A percentile compares a stretch with the other conserved stretches of the same genome.
Evolutionary conservation across 2,329 filamentous ascomycete species (phyloP).

Genomic region (Alternaria longipes): DNA sequence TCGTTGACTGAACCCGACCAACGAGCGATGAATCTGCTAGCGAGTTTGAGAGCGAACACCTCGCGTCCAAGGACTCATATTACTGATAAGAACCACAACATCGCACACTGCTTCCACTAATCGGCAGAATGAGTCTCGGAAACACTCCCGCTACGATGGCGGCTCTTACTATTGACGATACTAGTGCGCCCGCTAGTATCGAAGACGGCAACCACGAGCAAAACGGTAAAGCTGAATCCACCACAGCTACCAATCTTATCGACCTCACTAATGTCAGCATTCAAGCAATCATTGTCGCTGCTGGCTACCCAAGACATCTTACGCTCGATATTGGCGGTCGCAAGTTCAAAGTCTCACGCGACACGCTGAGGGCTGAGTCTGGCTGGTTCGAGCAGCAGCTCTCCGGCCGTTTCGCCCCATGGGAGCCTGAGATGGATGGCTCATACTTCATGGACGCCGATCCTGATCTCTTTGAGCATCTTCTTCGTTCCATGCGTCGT

Average conservation of each 20-base stretch:
- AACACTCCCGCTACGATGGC: background rate
- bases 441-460: conserved; percentile 54
- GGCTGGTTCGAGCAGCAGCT: conserved; percentile 17
- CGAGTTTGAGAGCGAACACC: background rate
- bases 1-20: background rate
- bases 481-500: conserved; percentile 34
- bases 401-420: conserved; percentile 5
- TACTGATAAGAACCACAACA: background rate
- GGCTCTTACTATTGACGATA: background rate
- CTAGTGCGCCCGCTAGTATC: background rate
- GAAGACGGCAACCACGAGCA: background rate
- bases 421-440: conserved; percentile 31
- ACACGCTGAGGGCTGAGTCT: conserved; percentile 20
- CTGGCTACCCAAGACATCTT: conserved; percentile 14
- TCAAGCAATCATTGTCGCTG: background rate
- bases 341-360: conserved; percentile 17
- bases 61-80: background rate
- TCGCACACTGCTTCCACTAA: background rate
- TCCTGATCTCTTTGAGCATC: conserved; percentile 43
- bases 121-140: background rate
- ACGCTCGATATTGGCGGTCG: conserved; percentile 29
- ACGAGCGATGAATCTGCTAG: background rate
- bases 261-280: background rate
- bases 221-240: background rate
- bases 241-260: background rate